Evolutionary conservation across 2,329 filamentous ascomycete species (phyloP), one percentile per base, ranked within the genome.

Genomic region (Fusarium odoratissimum): DNA sequence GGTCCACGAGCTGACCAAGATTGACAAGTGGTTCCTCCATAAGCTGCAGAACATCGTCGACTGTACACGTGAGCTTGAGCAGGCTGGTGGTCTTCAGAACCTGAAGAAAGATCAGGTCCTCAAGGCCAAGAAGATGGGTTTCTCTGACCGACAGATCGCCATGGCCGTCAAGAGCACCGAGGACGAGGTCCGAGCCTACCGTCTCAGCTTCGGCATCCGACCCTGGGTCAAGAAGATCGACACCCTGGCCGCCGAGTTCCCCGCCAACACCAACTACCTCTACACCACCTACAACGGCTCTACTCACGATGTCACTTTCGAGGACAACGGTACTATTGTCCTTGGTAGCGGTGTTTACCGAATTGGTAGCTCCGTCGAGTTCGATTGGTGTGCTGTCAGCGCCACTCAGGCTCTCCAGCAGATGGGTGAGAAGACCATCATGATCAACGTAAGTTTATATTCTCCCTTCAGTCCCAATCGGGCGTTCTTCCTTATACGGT

Each of bases 181-280:
- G 84, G 93, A 97, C 76, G 91, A 96, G 79, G 95, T 98, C 64
- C 94, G 96, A 72, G 93, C 94, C 69, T 89, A 91, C 80, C 91
- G 96, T 81, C 91, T 93, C 85, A 89, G 91, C 82, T 96, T 98
- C 81, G 94, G 93, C 68, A 95, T 99, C 83, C 92, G 89, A 70
- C 96, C 96, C 11, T 99, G 94, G 89, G 96, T 99, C 64, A 99
- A 98, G 91, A 97, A 92, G 87, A 98, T 99, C 77, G 96, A 99
- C 80, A 99, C 96, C 25, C 89, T 99, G 68, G 96, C 96, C 76
- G 96, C 96, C 45, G 96, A 99, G 83, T 98, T 98, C 86, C 95
- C 95, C 37, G 95, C 95, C 45, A 89, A 96, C 75, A 97, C 95
- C 67, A 97, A 98, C 88, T 98, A 97, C 84, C 89, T 97, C 31